phyloP scores from a whole-genome alignment of 176 grass and related monocot genomes.

The Themeda triandra region DNA sequence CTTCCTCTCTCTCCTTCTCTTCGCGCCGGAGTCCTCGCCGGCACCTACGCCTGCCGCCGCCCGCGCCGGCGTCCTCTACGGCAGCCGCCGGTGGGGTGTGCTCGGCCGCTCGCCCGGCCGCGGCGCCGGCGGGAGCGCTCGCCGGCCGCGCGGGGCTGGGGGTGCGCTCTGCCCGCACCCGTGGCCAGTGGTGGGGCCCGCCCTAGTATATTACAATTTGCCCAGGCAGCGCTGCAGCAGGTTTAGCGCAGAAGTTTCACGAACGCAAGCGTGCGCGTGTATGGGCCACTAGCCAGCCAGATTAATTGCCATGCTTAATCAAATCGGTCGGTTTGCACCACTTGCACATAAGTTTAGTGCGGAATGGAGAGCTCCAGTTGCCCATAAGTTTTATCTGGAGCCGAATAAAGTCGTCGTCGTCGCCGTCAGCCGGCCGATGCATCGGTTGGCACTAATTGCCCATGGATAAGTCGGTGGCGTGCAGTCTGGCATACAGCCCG shows the following conservation, averaged over 20 bases:
- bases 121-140: no score
- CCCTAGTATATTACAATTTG: not conserved
- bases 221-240: not conserved
- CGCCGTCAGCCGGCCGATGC: no score
- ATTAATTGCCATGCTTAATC: not conserved
- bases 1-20: no score
- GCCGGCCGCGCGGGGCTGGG: no score
- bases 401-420: not conserved
- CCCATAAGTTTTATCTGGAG: not conserved
- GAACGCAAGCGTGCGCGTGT: not conserved
- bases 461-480: not conserved
- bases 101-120: no score
- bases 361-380: not conserved
- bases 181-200: no score
- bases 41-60: no score
- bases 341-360: not conserved
- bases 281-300: not conserved
- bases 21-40: no score
- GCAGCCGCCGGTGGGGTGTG: no score
- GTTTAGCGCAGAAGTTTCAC: constrained; percentile 22
- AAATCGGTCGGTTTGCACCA: no score
- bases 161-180: no score
- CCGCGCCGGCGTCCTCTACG: no score
- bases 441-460: not conserved
- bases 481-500: not conserved